Evolutionary conservation across 2,329 filamentous ascomycete species (phyloP), one percentile per base, ranked within the genome.

Genomic region (Helotiales sp.): DNA sequence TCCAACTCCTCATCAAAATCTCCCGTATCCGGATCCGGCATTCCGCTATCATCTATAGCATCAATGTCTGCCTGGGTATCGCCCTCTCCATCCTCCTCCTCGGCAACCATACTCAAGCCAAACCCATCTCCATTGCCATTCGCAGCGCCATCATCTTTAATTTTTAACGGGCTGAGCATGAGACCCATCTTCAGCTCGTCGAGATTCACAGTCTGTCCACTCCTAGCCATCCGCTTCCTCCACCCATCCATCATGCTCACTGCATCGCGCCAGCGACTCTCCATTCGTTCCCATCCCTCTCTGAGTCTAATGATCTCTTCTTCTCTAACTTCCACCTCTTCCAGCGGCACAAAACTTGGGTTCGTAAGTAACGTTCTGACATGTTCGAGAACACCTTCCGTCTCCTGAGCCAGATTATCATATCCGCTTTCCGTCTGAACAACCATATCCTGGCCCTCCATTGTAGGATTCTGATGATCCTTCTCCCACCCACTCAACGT

Each of bases 311-410:
- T 85, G 71, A 99, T 98, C 77, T 97, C 94, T 67, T 96, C 91
- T 71, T 99, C 95, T 63, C 95, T 89, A n/a, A 93, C 81, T 75
- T 96, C 90, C 1, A 99, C 93, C 78, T 98, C 96, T 74, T 98
- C 96, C 24, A 98, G 88, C 0, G 95, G 92, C 15, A 97, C 96
- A 77, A 98, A 99, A 2, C 94, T 97, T 1, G 96, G 96, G 75
- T 98, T 98, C 8, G 93, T 97, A 52, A 99, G 84, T 43, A 99
- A 87, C 2, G 86, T 91, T 71, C 91, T 87, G 70, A 99, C 86
- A 76, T 97, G 93, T 37, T 91, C 88, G 68, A 98, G 84, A 10
- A 97, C 89, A 6, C 83, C 83, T 62, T 94, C 90, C 80, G 97
- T 87, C 70, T 96, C 91, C 8, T 81, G 77, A 0, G 91, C 88